A percentile compares a stretch with the other conserved stretches of the same genome.
Conservation (phyloP, 2,329 filamentous ascomycete genomes). For the Truncatella angustata region DNA sequence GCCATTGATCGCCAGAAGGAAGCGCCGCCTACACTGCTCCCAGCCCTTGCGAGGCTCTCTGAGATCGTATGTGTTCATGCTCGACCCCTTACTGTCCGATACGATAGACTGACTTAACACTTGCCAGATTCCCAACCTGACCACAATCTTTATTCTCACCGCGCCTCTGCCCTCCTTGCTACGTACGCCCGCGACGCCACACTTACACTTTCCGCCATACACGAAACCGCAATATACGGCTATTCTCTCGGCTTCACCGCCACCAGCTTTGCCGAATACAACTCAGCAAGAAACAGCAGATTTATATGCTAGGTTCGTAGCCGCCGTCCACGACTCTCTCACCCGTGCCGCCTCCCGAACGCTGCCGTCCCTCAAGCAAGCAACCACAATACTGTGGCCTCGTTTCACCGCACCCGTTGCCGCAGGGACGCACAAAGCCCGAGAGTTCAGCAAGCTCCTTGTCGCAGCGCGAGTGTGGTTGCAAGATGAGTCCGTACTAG, state of each 20-base stretch:
- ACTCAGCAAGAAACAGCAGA: slow-evolving; percentile 56
- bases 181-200: slow-evolving; percentile 64
- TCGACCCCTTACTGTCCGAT: neutral
- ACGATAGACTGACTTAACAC: slow-evolving; percentile 6
- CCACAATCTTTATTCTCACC: slow-evolving; percentile 58
- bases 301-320: slow-evolving; percentile 78
- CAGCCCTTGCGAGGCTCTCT: slow-evolving; percentile 76
- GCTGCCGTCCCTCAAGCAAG: slow-evolving; percentile 67
- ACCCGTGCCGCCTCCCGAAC: slow-evolving; percentile 78
- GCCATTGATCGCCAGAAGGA: slow-evolving; percentile 84
- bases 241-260: slow-evolving; percentile 63
- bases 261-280: slow-evolving; percentile 46
- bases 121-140: slow-evolving; percentile 72
- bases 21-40: slow-evolving; percentile 72
- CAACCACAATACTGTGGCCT: slow-evolving; percentile 77
- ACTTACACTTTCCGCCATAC: slow-evolving; percentile 83
- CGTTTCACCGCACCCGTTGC: slow-evolving; percentile 78
- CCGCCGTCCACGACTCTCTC: slow-evolving; percentile 83
- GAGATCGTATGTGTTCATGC: slow-evolving; percentile 62
- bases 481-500: slow-evolving; percentile 68
- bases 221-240: slow-evolving; percentile 74
- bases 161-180: slow-evolving; percentile 50
- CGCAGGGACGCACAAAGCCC: slow-evolving; percentile 68
- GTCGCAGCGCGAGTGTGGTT: slow-evolving; percentile 68
- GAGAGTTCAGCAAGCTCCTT: slow-evolving; percentile 82